phyloP scores from a whole-genome alignment of 169 alveolate species.

The Hepatocystis sp. region DNA sequence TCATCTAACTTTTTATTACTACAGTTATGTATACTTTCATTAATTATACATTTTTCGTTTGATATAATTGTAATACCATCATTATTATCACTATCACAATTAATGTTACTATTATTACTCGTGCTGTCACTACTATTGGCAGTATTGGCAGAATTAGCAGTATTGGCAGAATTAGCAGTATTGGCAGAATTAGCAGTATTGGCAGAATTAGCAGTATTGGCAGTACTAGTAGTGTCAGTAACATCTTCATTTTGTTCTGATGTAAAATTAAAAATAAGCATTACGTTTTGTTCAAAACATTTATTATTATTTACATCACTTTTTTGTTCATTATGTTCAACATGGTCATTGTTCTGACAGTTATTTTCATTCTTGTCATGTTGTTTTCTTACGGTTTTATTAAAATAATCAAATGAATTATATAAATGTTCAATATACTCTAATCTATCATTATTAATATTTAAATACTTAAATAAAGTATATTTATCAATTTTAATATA shows the following conservation, averaged over 20 bases:
- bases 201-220: too few relatives aligned
- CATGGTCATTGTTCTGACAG: neutral
- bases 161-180: too few relatives aligned
- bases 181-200: too few relatives aligned
- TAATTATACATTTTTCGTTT: too few relatives aligned
- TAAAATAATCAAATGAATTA: conserved; percentile 59
- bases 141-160: too few relatives aligned
- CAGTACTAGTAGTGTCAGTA: neutral
- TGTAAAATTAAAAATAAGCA: neutral
- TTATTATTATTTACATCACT: neutral
- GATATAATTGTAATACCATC: too few relatives aligned
- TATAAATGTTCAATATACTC: conserved; percentile 20
- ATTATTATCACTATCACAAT: too few relatives aligned
- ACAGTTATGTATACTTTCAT: too few relatives aligned
- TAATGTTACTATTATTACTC: too few relatives aligned
- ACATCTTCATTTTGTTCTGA: conserved; percentile 6
- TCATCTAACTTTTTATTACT: too few relatives aligned
- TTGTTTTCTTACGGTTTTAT: conserved; percentile 10
- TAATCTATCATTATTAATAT: conserved; percentile 42
- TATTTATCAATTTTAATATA: conserved; percentile 47
- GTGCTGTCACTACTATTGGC: too few relatives aligned
- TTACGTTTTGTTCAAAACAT: conserved; percentile 25
- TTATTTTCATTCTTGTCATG: neutral
- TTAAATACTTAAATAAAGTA: conserved; percentile 43
- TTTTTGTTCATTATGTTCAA: neutral